Percentiles rank a stretch among this genome's conserved stretches.
phyloP scores from a whole-genome alignment of 768 basidiomycete species.

The Fomitopsis serialis region DNA sequence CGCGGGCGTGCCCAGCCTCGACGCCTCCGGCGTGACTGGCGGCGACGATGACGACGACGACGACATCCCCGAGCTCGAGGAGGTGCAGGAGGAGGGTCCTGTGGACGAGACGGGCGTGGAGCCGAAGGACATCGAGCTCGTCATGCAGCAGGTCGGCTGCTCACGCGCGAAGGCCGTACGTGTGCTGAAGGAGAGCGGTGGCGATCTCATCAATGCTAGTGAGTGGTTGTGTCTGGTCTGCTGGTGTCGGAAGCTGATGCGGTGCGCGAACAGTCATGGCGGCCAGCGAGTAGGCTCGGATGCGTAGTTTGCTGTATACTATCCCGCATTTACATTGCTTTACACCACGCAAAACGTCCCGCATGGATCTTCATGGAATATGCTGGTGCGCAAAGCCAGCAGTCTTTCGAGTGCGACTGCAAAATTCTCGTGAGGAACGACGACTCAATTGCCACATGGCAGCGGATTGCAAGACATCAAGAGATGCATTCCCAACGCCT shows the following conservation, averaged over 20 bases:
- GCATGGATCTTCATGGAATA: neutral
- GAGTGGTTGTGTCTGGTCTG: slow-evolving; percentile 31
- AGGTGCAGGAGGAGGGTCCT: slow-evolving; percentile 73
- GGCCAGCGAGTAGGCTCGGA: slow-evolving; percentile 66
- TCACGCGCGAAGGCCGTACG: slow-evolving; percentile 89
- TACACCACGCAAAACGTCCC: neutral
- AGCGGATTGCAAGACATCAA: slow-evolving; percentile 13
- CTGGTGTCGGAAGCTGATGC: neutral
- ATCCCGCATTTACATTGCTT: slow-evolving; percentile 15
- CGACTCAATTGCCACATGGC: neutral
- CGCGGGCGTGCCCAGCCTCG: slow-evolving; percentile 39
- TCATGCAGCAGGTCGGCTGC: slow-evolving; percentile 88
- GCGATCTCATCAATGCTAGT: slow-evolving; percentile 97
- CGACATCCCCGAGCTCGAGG: slow-evolving; percentile 81
- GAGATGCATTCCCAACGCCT: slow-evolving; percentile 44
- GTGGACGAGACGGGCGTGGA: slow-evolving; percentile 88
- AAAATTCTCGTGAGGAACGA: neutral
- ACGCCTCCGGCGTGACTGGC: slow-evolving; percentile 40
- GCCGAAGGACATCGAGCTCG: slow-evolving; percentile 91
- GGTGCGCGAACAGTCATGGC: slow-evolving; percentile 66
- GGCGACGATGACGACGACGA: slow-evolving; percentile 60
- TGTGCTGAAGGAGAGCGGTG: slow-evolving; percentile 85
- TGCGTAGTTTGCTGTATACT: slow-evolving; percentile 26
- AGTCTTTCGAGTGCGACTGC: neutral
- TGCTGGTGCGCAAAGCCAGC: neutral